These are phyloP conservation scores for Verbena officinalis DNA, from an alignment of 257 asterid genomes.

Conservation along the genomic window DNA sequence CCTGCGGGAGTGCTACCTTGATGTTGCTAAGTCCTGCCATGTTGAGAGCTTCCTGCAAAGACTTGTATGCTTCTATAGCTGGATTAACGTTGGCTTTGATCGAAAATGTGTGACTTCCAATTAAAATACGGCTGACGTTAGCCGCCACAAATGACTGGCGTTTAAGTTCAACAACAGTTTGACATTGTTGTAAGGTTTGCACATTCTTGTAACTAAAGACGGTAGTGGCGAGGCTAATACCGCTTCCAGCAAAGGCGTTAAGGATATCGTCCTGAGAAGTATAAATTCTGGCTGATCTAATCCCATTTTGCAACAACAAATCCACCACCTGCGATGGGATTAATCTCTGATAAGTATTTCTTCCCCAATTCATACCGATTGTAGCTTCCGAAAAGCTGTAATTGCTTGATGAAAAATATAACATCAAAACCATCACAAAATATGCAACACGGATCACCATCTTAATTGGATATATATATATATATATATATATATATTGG, in stretches of 20 bases:
- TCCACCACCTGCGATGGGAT: conserved; percentile 47
- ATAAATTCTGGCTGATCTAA: conserved; percentile 21
- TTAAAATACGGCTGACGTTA: conserved; percentile 18
- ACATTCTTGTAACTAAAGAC: neutral
- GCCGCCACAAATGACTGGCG: neutral
- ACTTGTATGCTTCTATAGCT: neutral
- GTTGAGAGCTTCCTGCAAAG: conserved; percentile 20
- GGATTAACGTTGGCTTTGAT: neutral
- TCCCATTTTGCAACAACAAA: conserved; percentile 35
- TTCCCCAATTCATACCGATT: conserved; percentile 40
- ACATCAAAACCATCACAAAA: neutral
- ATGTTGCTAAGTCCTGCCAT: conserved; percentile 15
- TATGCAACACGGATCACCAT: neutral
- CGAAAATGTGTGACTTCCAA: conserved; percentile 17
- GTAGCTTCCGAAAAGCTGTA: neutral
- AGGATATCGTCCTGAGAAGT: conserved; percentile 13
- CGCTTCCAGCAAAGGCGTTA: conserved; percentile 28
- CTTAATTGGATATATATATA: no score
- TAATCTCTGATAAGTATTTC: conserved; percentile 29
- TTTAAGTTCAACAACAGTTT: conserved; percentile 5
- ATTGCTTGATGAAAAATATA: no score
- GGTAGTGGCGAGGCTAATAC: conserved; percentile 25
- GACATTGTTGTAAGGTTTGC: neutral
- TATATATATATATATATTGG: no score
- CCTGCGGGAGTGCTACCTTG: conserved; percentile 15